These are phyloP conservation scores for Nakaseomyces bracarensis DNA, from an alignment of 1,139 yeast species.

Conservation along the genomic window DNA sequence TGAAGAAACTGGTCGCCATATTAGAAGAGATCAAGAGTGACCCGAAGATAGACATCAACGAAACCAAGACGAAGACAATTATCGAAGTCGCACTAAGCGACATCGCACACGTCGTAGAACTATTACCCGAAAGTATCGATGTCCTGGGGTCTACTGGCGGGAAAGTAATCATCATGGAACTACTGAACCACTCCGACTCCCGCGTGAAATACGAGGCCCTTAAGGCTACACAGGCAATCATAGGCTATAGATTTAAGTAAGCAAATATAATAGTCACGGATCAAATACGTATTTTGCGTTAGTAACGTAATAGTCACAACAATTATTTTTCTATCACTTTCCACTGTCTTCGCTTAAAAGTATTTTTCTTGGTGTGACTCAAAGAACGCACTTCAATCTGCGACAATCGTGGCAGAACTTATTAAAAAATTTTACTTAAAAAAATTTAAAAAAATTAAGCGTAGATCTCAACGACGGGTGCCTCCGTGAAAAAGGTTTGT, in stretches of 20 bases:
- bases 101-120: constrained; percentile 60
- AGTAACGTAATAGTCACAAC: too few relatives aligned
- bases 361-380: too few relatives aligned
- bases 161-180: constrained; percentile 74
- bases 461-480: too few relatives aligned
- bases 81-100: constrained; percentile 46
- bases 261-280: neutral
- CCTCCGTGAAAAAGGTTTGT: too few relatives aligned
- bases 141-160: constrained; percentile 45
- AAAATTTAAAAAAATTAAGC: too few relatives aligned
- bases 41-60: constrained; percentile 15
- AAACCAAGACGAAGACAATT: constrained; percentile 26
- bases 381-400: too few relatives aligned
- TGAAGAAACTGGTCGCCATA: constrained; percentile 45
- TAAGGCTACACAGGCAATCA: constrained; percentile 85
- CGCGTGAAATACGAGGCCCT: constrained; percentile 93
- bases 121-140: constrained; percentile 48
- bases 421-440: too few relatives aligned
- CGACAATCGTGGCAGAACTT: too few relatives aligned
- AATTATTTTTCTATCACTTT: too few relatives aligned
- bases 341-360: too few relatives aligned
- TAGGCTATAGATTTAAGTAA: constrained; percentile 54
- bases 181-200: constrained; percentile 73
- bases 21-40: constrained; percentile 32
- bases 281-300: too few relatives aligned